A percentile compares a stretch with the other conserved stretches of the same genome.
Evolutionary conservation across 2,329 filamentous ascomycete genomes (phyloP).

Genomic region (Scytalidium sp.): DNA sequence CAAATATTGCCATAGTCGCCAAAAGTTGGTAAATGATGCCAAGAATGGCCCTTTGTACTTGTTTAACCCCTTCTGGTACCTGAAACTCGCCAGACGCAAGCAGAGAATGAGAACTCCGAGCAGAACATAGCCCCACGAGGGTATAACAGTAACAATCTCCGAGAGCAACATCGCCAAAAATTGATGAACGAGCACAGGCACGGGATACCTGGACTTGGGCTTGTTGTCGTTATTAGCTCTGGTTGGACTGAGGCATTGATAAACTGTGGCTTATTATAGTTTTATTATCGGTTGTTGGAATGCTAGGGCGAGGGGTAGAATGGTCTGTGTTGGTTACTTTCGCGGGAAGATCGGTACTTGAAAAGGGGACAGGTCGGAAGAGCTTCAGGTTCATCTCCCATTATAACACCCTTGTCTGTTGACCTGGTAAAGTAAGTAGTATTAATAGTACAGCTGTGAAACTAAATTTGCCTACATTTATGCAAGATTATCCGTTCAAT

Average conservation of each 20-base stretch:
- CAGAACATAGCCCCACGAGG: not conserved
- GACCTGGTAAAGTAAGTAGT: too few species aligned
- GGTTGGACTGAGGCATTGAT: too few species aligned
- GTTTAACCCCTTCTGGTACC: conserved; percentile 4
- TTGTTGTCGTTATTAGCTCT: too few species aligned
- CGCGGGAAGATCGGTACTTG: not conserved
- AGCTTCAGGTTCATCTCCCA: not conserved
- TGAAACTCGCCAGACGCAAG: not conserved
- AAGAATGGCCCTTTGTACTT: conserved; percentile 9
- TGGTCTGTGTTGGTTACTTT: not conserved
- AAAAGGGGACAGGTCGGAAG: not conserved
- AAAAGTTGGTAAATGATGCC: conserved; percentile 8
- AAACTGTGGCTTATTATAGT: not conserved
- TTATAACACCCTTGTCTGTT: too few species aligned
- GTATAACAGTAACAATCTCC: not conserved
- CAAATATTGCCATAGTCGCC: not conserved
- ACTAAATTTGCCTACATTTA: too few species aligned
- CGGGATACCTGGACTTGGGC: too few species aligned
- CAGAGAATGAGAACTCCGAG: not conserved
- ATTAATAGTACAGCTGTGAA: too few species aligned
- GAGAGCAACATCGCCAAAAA: not conserved
- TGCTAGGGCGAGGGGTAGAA: too few species aligned
- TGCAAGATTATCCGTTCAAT: too few species aligned
- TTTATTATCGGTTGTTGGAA: not conserved
- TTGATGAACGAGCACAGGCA: not conserved